Evolutionary conservation across 202 grass and related monocot species (phyloP).

Genomic region (Carex arenaria): DNA sequence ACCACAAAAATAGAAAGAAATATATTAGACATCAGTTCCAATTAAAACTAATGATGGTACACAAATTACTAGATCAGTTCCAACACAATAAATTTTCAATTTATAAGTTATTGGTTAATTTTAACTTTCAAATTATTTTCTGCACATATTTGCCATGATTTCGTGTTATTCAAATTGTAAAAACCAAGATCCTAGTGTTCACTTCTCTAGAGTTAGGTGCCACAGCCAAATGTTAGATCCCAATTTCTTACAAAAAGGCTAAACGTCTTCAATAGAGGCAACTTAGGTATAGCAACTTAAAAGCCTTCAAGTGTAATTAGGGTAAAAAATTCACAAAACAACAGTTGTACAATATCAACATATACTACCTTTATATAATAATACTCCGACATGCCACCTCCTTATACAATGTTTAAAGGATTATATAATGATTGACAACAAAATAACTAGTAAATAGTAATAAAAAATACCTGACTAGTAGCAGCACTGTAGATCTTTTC

Average conservation of each 20-base stretch:
- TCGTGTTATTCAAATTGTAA: neutral
- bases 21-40: neutral
- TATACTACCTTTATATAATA: neutral
- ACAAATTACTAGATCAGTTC: neutral
- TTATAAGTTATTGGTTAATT: neutral
- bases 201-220: neutral
- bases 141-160: neutral
- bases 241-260: neutral
- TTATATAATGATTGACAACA: neutral
- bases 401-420: neutral
- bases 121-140: neutral
- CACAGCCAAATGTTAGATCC: neutral
- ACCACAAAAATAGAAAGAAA: constrained; percentile 16
- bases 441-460: neutral
- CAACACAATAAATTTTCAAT: neutral
- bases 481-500: constrained; percentile 80
- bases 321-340: neutral
- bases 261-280: neutral
- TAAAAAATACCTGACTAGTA: constrained; percentile 51
- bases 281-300: neutral
- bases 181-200: neutral
- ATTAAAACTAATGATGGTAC: neutral
- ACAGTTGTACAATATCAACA: neutral
- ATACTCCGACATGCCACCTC: neutral
- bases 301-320: neutral